Conservation (phyloP, 176 grass and related monocot species). For the Cenchrus purpureus region DNA sequence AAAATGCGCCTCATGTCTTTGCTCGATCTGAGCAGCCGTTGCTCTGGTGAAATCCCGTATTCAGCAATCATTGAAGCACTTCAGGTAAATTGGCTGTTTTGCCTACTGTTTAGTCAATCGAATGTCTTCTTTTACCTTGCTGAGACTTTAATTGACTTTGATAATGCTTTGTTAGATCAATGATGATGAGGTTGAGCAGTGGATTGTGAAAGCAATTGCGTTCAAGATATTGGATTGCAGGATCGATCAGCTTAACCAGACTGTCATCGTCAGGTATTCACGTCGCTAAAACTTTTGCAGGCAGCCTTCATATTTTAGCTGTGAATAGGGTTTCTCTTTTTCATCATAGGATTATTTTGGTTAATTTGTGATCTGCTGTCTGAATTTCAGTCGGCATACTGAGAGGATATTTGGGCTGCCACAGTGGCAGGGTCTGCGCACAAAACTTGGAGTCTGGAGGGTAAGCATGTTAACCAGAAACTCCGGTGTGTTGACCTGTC, state of each 20-base stretch:
- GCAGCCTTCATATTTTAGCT: neutral
- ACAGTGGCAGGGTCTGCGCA: constrained; percentile 74
- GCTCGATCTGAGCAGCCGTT: constrained; percentile 74
- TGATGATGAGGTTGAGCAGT: constrained; percentile 87
- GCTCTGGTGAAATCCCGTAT: constrained; percentile 76
- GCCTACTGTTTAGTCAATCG: neutral
- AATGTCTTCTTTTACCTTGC: constrained; percentile 14
- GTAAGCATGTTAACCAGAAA: neutral
- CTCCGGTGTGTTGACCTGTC: neutral
- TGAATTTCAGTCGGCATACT: constrained; percentile 72
- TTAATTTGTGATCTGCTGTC: constrained; percentile 10
- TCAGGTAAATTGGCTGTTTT: constrained; percentile 44
- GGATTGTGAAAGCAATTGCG: constrained; percentile 95
- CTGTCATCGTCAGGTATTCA: constrained; percentile 76
- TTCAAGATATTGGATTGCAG: constrained; percentile 86
- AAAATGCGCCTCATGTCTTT: constrained; percentile 93
- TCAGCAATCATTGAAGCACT: constrained; percentile 78
- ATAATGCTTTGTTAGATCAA: constrained; percentile 60
- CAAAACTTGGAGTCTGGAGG: constrained; percentile 12
- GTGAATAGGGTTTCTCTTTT: neutral
- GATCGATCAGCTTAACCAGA: constrained; percentile 86
- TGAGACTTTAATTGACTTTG: neutral
- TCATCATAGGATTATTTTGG: neutral
- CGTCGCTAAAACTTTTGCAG: neutral
- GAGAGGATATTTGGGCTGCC: constrained; percentile 70